Percentiles rank a stretch among this genome's conserved stretches.
phyloP scores from a whole-genome alignment of 345 rosid genomes.

The Mangifera indica region DNA sequence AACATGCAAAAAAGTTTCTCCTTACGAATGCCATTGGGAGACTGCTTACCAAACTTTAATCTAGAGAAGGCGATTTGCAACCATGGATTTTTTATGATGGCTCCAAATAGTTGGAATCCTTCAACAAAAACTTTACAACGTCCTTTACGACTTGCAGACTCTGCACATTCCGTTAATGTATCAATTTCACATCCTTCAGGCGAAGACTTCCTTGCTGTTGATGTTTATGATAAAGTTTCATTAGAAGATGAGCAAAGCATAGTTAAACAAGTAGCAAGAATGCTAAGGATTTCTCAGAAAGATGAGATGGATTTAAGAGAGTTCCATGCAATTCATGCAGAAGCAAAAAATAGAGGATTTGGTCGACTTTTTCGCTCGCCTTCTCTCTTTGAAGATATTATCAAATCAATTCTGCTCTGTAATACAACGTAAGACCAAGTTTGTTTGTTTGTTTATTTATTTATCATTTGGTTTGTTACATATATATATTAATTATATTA shows the following conservation, averaged over 20 bases:
- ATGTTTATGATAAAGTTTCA: slow-evolving; percentile 19
- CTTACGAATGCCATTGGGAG: no score
- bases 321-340: slow-evolving; percentile 39
- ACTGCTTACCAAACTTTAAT: no score
- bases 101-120: no score
- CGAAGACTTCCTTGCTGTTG: slow-evolving; percentile 19
- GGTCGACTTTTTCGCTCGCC: slow-evolving; percentile 54
- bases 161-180: slow-evolving; percentile 20
- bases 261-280: slow-evolving; percentile 39
- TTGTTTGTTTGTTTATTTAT: no score
- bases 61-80: no score
- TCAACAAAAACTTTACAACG: no score
- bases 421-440: slow-evolving; percentile 27
- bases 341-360: slow-evolving; percentile 36
- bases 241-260: slow-evolving; percentile 23
- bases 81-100: no score
- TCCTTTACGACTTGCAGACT: not conserved
- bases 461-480: no score
- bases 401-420: slow-evolving; percentile 52
- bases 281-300: slow-evolving; percentile 39
- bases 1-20: no score
- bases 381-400: slow-evolving; percentile 50
- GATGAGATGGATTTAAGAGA: slow-evolving; percentile 33
- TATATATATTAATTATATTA: no score
- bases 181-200: slow-evolving; percentile 33